A percentile compares a stretch with the other conserved stretches of the same genome.
These are phyloP conservation scores for Spizellomyces sp. DNA, from an alignment of 192 early-diverging fungal species.

Conservation along the genomic window DNA sequence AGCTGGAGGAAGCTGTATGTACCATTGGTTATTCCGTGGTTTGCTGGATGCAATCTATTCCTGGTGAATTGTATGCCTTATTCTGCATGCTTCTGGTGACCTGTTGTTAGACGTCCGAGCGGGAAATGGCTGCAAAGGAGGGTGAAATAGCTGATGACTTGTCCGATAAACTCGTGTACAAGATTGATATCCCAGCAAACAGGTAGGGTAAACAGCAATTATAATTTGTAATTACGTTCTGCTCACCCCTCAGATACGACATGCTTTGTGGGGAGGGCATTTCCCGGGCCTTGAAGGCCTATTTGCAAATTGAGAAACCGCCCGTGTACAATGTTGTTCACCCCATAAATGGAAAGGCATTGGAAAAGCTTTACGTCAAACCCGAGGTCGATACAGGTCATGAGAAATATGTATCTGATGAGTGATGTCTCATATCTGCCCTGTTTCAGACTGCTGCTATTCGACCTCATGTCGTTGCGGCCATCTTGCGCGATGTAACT, in stretches of 20 bases:
- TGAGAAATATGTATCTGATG: too few relatives aligned
- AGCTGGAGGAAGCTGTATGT: conserved; percentile 94
- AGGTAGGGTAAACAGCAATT: conserved; percentile 22
- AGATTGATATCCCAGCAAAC: conserved; percentile 99
- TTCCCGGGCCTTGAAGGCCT: conserved; percentile 83
- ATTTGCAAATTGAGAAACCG: conserved; percentile 69
- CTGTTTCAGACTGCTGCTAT: conserved; percentile 72
- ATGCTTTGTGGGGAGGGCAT: conserved; percentile 97
- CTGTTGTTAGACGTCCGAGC: conserved; percentile 60
- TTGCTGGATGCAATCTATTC: too few relatives aligned
- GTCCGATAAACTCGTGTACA: conserved; percentile 80
- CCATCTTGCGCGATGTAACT: conserved; percentile 83
- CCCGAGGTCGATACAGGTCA: conserved; percentile 55
- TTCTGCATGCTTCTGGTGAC: too few relatives aligned
- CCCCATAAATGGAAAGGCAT: conserved; percentile 55
- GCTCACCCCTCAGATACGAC: conserved; percentile 72
- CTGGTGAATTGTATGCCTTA: too few relatives aligned
- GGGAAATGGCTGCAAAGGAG: conserved; percentile 74
- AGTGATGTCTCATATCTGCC: background rate
- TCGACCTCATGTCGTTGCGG: conserved; percentile 85
- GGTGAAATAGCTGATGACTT: conserved; percentile 54
- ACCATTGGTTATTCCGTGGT: background rate
- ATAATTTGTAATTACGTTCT: background rate
- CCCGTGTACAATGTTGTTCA: conserved; percentile 67
- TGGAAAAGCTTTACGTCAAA: conserved; percentile 69